Conservation (phyloP, 306 rosid species). For the Pterocarpus santalinus region DNA sequence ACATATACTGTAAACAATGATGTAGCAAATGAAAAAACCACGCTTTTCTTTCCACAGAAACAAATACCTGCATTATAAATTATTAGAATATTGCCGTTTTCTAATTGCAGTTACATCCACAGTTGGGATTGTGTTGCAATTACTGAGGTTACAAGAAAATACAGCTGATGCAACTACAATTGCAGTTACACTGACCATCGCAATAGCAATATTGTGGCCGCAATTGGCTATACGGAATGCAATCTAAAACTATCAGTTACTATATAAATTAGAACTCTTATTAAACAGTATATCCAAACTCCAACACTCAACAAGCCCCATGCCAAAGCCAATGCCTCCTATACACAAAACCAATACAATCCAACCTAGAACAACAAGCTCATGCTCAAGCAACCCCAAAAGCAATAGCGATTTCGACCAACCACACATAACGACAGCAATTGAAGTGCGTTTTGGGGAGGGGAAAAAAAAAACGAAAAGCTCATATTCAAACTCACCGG, state of each 20-base stretch:
- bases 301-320: neutral
- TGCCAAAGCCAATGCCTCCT: neutral
- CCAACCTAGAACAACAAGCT: slow-evolving; percentile 17
- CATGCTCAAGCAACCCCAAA: slow-evolving; percentile 18
- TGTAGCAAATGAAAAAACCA: neutral
- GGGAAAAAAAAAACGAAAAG: neutral
- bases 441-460: neutral
- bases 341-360: neutral
- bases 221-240: neutral
- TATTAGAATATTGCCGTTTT: neutral
- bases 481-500: slow-evolving; percentile 58
- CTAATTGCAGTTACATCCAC: too few species aligned
- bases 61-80: slow-evolving; percentile 1
- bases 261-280: slow-evolving; percentile 13
- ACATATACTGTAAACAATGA: slow-evolving; percentile 16
- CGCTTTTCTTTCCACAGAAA: neutral
- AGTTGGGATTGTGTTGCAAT: neutral
- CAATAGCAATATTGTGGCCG: neutral
- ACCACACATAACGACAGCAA: neutral
- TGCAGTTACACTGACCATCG: neutral
- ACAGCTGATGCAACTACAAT: neutral
- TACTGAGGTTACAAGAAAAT: neutral
- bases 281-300: slow-evolving; percentile 11
- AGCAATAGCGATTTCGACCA: neutral
- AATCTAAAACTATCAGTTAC: neutral